Base-by-base conservation (phyloP, 1,284 basidiomycete species). In the Mycena citricolor region DNA sequence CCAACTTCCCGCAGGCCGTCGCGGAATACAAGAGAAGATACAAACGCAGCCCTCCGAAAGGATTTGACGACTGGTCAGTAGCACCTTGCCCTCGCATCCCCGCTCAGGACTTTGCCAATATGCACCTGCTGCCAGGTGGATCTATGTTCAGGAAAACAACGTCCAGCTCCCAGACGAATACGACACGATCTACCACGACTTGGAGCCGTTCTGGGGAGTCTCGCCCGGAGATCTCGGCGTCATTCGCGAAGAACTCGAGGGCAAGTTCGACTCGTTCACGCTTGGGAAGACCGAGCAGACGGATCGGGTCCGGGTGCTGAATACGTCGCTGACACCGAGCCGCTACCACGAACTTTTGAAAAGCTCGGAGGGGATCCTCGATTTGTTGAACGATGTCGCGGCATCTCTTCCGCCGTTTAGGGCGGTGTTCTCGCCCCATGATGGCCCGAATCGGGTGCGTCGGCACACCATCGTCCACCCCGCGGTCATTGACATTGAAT, bases 81-180 rank as follows among this genome's bases (percentile, higher is more conserved):
- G n/a, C 32, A 19, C 22, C 35, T 16, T n/a, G 12, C 25, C 13
- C 33, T 25, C 3, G 7, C 21, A 14, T 56, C 8, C 14, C 32
- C 20, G 22, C 35, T 16, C n/a, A 12, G 26, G 13, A 32, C 24
- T 3, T 8, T 21, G 14, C 26, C 42, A 14, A 22, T 13, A 13
- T 23, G 31, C 20, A 25, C n/a, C n/a, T n/a, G n/a, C n/a, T 29
- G 6, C 3, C 23, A 78, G 78, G 78, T 84, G 81, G 81, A 59
- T 68, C 28, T 83, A 80, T 52, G 77, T 74, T 2, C 58, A 67
- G 49, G 61, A 70, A 23, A 63, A 85, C 60, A 57, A 72, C 16
- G 71, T 86, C 5, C 73, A 83, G 63, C 73, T 90, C 7, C 71
- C 90, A 24, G 70, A 74, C 54, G 86, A 88, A 69, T 69, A 70